Percentiles rank a stretch among this genome's conserved stretches.
Conservation (phyloP, 148 eudicot genomes). For the Vaccinium vitisidaea region DNA sequence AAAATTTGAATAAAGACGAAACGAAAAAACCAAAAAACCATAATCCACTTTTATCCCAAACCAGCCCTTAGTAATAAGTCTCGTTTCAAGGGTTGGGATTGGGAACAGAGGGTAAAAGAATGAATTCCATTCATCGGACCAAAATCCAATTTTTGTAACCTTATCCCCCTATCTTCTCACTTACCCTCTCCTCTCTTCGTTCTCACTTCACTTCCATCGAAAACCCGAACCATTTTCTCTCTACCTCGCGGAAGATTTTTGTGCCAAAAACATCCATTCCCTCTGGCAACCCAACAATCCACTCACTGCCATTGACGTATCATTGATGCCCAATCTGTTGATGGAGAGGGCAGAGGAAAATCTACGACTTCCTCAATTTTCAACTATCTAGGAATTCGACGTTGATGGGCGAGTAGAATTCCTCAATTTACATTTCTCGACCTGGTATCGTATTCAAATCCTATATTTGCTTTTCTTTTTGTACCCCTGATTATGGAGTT, state of each 20-base stretch:
- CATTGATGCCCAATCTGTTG: not conserved
- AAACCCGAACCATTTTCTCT: not conserved
- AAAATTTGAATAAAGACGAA: no score
- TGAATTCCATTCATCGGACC: not conserved
- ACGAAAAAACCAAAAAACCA: no score
- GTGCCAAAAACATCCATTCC: no score
- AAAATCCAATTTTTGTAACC: not conserved
- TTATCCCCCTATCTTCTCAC: not conserved
- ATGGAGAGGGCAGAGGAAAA: conserved; percentile 1
- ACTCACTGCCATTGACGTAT: not conserved
- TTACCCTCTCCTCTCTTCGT: not conserved
- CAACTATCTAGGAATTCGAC: not conserved
- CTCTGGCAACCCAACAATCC: no score
- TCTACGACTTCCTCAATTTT: not conserved
- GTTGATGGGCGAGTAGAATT: not conserved
- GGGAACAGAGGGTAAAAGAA: no score
- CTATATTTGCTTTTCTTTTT: not conserved
- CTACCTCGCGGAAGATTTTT: no score
- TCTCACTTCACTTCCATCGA: not conserved
- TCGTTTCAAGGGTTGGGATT: no score
- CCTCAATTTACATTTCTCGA: not conserved
- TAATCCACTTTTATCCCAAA: no score
- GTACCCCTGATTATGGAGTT: no score
- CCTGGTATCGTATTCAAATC: not conserved
- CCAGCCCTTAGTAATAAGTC: no score